phyloP scores from a whole-genome alignment of 768 basidiomycete genomes.

The Gymnopilus junonius region DNA sequence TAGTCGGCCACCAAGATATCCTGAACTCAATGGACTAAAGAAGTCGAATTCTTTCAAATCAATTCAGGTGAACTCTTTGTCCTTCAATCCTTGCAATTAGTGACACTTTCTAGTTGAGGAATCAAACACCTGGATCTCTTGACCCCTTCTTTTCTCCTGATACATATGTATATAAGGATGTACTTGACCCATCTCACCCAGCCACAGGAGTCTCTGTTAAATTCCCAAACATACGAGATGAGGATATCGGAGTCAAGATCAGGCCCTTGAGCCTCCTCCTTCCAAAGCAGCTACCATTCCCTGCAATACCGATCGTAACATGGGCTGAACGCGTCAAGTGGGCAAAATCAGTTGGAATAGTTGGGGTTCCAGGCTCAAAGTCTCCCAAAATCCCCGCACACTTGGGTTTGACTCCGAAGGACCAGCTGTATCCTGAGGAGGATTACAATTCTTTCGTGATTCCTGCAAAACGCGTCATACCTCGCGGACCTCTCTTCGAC shows the following conservation, averaged over 20 bases:
- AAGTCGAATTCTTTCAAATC: background rate
- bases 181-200: conserved; percentile 30
- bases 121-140: conserved; percentile 44
- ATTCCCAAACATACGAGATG: conserved; percentile 7
- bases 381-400: background rate
- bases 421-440: conserved; percentile 19
- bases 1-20: background rate
- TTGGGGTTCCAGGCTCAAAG: background rate
- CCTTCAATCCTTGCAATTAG: background rate
- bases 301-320: conserved; percentile 19
- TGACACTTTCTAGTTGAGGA: conserved; percentile 36
- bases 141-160: conserved; percentile 14
- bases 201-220: conserved; percentile 7
- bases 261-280: conserved; percentile 21
- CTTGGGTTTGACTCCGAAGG: background rate
- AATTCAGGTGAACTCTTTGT: background rate
- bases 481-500: conserved; percentile 5
- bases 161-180: background rate
- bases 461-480: conserved; percentile 15
- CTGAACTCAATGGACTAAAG: background rate
- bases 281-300: conserved; percentile 1
- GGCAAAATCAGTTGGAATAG: conserved; percentile 18
- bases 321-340: conserved; percentile 25
- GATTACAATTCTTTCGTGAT: conserved; percentile 17
- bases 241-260: conserved; percentile 15